Conservation (phyloP, 73 alveolate genomes). For the Symbiodinium natans region DNA sequence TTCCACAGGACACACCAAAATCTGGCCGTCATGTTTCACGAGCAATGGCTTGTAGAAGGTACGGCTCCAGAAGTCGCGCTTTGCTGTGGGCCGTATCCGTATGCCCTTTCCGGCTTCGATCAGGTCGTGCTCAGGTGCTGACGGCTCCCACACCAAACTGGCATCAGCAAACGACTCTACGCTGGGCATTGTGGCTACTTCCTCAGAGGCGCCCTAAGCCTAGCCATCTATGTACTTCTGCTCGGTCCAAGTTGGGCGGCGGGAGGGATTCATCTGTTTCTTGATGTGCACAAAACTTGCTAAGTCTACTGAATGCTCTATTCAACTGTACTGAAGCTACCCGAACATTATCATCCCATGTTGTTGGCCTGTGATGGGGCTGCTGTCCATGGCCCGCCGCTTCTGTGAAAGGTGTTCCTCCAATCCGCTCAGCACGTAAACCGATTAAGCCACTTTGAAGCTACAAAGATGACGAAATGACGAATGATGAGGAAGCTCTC, state of each 20-base stretch:
- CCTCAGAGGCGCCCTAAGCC: too few relatives aligned
- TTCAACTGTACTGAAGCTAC: too few relatives aligned
- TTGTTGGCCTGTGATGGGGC: background rate
- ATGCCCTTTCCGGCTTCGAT: background rate
- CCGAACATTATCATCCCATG: too few relatives aligned
- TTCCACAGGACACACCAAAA: slow-evolving; percentile 41
- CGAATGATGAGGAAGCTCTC: too few relatives aligned
- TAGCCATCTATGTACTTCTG: too few relatives aligned
- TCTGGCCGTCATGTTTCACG: slow-evolving; percentile 72
- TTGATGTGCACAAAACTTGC: too few relatives aligned
- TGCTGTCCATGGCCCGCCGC: background rate
- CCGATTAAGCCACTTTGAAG: too few relatives aligned
- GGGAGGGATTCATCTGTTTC: too few relatives aligned
- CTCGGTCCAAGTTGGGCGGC: too few relatives aligned
- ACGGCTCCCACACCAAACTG: background rate
- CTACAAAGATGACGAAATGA: too few relatives aligned
- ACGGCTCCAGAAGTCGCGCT: slow-evolving; percentile 54
- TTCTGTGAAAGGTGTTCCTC: background rate
- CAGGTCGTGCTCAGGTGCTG: background rate
- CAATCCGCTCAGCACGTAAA: too few relatives aligned
- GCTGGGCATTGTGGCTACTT: background rate
- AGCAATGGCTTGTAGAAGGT: slow-evolving; percentile 73
- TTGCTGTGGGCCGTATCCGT: slow-evolving; percentile 21
- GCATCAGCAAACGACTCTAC: background rate
- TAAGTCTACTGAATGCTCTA: too few relatives aligned